phyloP scores from a whole-genome alignment of 768 basidiomycete species.

The Melanogaster broomeanus region DNA sequence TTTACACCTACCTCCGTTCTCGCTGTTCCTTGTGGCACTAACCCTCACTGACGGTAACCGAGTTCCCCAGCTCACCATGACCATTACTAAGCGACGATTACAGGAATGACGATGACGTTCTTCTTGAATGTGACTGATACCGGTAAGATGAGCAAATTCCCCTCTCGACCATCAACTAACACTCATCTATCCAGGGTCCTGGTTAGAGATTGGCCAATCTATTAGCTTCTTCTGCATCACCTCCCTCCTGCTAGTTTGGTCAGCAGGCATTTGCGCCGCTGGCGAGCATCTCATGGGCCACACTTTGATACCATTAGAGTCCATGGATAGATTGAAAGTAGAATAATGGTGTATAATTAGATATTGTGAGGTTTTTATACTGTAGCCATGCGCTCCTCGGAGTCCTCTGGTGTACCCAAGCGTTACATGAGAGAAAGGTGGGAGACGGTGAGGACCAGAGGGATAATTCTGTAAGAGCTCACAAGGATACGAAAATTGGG shows the following conservation, averaged over 20 bases:
- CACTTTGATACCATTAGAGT: slow-evolving; percentile 21
- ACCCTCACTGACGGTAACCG: slow-evolving; percentile 42
- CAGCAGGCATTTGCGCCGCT: slow-evolving; percentile 69
- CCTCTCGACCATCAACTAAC: slow-evolving; percentile 4
- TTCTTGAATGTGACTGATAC: slow-evolving; percentile 84
- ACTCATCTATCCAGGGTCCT: slow-evolving; percentile 53
- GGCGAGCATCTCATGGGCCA: slow-evolving; percentile 71
- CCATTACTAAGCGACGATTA: slow-evolving; percentile 1
- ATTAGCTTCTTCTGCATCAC: slow-evolving; percentile 89
- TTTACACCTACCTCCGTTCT: slow-evolving; percentile 74
- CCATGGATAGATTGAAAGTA: slow-evolving; percentile 21
- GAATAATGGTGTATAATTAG: no score
- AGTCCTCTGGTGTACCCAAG: no score
- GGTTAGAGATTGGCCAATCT: slow-evolving; percentile 88
- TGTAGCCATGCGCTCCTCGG: no score
- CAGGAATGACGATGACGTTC: slow-evolving; percentile 82
- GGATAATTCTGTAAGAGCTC: slow-evolving; percentile 52
- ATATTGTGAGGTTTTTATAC: no score
- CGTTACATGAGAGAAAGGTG: no score
- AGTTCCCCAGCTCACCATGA: not conserved
- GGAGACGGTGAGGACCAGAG: no score
- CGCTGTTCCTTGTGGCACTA: slow-evolving; percentile 75
- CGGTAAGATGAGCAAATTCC: slow-evolving; percentile 40
- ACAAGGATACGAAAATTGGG: slow-evolving; percentile 58
- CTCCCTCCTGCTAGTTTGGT: slow-evolving; percentile 76